phyloP scores from a whole-genome alignment of 2,329 filamentous ascomycete species.

The Coccinonectria pachysandricola region DNA sequence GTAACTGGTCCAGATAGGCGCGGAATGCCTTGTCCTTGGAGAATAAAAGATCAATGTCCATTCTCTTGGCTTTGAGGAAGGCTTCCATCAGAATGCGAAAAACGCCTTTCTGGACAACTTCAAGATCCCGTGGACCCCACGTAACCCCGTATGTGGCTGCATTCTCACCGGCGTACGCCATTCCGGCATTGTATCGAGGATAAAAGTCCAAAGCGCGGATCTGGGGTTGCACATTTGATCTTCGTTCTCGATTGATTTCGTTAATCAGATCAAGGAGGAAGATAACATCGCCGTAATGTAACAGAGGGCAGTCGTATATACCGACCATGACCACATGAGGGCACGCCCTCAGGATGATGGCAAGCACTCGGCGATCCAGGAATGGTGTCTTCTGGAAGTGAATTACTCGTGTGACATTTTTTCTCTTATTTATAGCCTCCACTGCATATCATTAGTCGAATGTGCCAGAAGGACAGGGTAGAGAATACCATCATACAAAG shows the following conservation, averaged over 20 bases:
- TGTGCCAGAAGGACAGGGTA: neutral
- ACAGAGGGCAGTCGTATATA: conserved; percentile 27
- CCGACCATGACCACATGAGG: conserved; percentile 24
- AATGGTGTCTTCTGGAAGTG: conserved; percentile 21
- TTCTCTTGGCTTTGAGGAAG: conserved; percentile 21
- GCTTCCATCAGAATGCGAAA: conserved; percentile 24
- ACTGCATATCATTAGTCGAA: conserved; percentile 16
- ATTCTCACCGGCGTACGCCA: conserved; percentile 6
- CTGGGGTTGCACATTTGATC: neutral
- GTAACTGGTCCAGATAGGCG: conserved; percentile 19
- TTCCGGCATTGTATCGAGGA: conserved; percentile 22
- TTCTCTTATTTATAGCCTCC: conserved; percentile 9
- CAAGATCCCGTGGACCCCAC: conserved; percentile 14
- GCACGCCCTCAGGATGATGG: conserved; percentile 24
- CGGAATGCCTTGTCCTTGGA: conserved; percentile 20
- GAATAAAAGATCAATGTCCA: conserved; percentile 23
- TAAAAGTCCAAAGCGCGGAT: conserved; percentile 24
- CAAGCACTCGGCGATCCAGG: conserved; percentile 24
- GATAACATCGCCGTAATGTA: conserved; percentile 27
- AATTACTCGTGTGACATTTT: conserved; percentile 13
- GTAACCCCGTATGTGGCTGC: conserved; percentile 21
- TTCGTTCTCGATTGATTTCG: conserved; percentile 23
- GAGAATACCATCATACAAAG: conserved; percentile 16
- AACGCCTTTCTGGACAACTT: conserved; percentile 24
- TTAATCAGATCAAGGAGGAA: conserved; percentile 25